These are phyloP conservation scores for Cudoniella acicularis DNA, from an alignment of 495 filamentous ascomycete species.

Conservation along the genomic window DNA sequence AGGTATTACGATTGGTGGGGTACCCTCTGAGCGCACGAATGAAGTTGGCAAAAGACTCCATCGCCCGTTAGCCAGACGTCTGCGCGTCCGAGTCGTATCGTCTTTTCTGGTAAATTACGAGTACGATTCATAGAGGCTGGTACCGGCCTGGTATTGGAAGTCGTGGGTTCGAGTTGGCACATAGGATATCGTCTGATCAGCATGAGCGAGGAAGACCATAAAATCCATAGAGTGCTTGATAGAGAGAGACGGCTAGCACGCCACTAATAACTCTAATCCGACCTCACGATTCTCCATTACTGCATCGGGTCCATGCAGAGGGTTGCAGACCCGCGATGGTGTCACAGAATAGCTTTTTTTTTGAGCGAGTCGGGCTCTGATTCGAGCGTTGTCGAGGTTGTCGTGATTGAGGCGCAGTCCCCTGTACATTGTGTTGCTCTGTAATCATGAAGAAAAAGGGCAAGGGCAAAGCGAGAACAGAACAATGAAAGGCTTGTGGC, in stretches of 20 bases:
- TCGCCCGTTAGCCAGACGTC: background rate
- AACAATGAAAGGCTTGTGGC: too few species aligned
- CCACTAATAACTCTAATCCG: conserved; percentile 13
- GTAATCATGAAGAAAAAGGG: background rate
- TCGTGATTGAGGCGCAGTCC: conserved; percentile 14
- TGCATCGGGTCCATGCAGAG: background rate
- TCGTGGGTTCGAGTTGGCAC: background rate
- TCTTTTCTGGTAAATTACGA: background rate
- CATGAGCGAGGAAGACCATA: background rate
- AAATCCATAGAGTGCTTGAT: background rate
- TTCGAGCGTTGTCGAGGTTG: conserved; percentile 5
- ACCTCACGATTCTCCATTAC: conserved; percentile 1
- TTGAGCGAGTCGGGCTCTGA: background rate
- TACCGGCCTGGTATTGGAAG: background rate
- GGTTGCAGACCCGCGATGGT: background rate
- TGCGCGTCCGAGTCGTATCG: background rate
- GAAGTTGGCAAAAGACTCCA: background rate
- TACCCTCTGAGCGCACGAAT: background rate
- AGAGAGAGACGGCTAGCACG: background rate
- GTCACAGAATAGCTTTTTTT: conserved; percentile 13
- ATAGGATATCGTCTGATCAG: background rate
- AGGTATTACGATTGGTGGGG: conserved; percentile 4
- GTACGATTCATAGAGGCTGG: background rate
- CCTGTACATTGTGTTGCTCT: conserved; percentile 14
- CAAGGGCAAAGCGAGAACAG: background rate